phyloP scores from a whole-genome alignment of 1,284 basidiomycete genomes.

The Hymenochaete sp. region DNA sequence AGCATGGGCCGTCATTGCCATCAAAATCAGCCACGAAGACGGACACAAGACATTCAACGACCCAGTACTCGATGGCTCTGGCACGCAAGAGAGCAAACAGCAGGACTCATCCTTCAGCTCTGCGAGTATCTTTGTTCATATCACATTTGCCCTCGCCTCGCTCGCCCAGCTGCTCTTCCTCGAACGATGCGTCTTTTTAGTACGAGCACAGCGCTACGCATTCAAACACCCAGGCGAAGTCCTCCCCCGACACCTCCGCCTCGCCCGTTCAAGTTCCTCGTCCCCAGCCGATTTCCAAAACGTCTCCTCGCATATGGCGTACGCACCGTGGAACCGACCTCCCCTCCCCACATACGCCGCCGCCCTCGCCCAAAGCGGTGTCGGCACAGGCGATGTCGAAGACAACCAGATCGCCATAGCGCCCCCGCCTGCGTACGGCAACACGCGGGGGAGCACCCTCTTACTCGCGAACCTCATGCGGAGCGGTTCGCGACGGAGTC shows the following conservation, averaged over 20 bases:
- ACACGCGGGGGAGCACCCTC: conserved; percentile 59
- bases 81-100: too few species aligned
- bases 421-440: conserved; percentile 64
- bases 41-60: too few species aligned
- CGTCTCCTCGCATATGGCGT: conserved; percentile 33
- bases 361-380: conserved; percentile 55
- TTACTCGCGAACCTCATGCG: conserved; percentile 47
- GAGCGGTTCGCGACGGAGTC: conserved; percentile 31
- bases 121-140: conserved; percentile 47
- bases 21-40: conserved; percentile 21
- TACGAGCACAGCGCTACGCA: conserved; percentile 57
- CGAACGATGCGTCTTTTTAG: conserved; percentile 51
- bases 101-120: too few species aligned
- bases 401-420: conserved; percentile 55
- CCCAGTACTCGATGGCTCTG: too few species aligned
- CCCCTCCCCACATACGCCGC: conserved; percentile 64
- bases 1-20: conserved; percentile 44
- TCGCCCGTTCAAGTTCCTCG: conserved; percentile 18
- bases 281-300: too few species aligned
- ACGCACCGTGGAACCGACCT: conserved; percentile 63
- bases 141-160: conserved; percentile 42
- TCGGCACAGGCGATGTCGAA: conserved; percentile 66
- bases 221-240: conserved; percentile 49
- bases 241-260: conserved; percentile 35
- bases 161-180: conserved; percentile 50